Conservation (phyloP, 1,284 basidiomycete species). For the Violaceomyces palustris region DNA sequence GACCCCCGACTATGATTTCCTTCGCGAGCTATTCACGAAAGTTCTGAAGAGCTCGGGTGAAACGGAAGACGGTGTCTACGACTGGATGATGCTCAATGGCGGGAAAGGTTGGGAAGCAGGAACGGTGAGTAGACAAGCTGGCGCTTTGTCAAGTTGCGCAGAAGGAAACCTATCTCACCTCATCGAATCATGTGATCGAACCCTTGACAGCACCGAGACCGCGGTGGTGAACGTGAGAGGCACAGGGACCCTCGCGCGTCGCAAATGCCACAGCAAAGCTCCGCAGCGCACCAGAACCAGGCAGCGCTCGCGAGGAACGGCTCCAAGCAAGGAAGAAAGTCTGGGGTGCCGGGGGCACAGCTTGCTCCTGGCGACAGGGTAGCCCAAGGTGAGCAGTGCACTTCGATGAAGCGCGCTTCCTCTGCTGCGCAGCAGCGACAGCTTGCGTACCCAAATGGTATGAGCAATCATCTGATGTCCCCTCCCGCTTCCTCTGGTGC, state of each 20-base stretch:
- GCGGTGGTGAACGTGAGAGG: conserved; percentile 49
- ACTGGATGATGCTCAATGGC: conserved; percentile 83
- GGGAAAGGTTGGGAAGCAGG: conserved; percentile 92
- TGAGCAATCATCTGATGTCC: not conserved
- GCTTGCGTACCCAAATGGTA: not conserved
- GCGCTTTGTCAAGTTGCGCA: conserved; percentile 4
- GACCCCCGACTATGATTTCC: conserved; percentile 91
- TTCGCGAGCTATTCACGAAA: conserved; percentile 84
- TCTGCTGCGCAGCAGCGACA: too few species aligned
- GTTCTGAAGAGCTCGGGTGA: conserved; percentile 83
- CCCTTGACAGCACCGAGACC: conserved; percentile 10
- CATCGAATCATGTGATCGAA: not conserved
- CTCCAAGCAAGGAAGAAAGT: conserved; percentile 43
- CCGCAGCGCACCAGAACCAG: conserved; percentile 16
- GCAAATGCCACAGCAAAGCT: conserved; percentile 16
- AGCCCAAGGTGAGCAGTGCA: too few species aligned
- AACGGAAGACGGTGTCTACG: conserved; percentile 79
- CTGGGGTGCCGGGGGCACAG: conserved; percentile 18
- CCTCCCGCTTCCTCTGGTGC: not conserved
- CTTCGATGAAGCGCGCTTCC: conserved; percentile 21
- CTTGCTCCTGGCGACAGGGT: too few species aligned
- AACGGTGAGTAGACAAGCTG: conserved; percentile 57
- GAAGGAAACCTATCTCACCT: conserved; percentile 5
- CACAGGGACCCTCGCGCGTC: conserved; percentile 28
- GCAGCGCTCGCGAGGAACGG: conserved; percentile 27